Evolutionary conservation across 192 early-diverging fungal genomes (phyloP).

Genomic region (Neocallimastix lanati): DNA sequence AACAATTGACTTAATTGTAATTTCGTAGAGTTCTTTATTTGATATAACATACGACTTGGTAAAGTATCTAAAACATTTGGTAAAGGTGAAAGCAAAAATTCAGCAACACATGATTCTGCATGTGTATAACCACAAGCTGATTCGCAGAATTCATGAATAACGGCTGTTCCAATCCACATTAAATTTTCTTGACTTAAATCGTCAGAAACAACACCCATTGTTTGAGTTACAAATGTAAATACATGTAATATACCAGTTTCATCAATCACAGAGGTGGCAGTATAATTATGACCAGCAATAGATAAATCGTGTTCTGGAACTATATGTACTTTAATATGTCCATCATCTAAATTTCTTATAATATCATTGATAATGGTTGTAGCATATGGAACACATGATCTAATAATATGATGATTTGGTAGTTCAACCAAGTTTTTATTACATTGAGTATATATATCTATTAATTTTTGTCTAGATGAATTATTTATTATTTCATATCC

Average conservation of each 20-base stretch:
- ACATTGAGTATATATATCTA: not conserved
- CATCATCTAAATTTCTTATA: not conserved
- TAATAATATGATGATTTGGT: not conserved
- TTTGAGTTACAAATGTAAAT: not conserved
- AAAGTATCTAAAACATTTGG: not conserved
- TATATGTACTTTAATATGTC: not conserved
- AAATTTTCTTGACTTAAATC: not conserved
- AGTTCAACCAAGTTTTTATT: not conserved
- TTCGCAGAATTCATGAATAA: slow-evolving; percentile 11
- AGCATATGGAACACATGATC: not conserved
- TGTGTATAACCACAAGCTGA: slow-evolving; percentile 4
- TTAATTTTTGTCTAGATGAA: not conserved
- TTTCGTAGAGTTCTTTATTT: not conserved
- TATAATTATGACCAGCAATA: not conserved
- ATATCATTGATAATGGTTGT: not conserved
- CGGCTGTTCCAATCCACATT: not conserved
- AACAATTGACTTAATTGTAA: not conserved
- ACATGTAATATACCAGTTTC: not conserved
- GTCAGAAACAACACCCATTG: not conserved
- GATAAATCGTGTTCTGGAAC: not conserved
- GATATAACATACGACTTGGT: not conserved
- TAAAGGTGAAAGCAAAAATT: slow-evolving; percentile 4
- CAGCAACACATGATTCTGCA: slow-evolving; percentile 8
- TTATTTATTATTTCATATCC: not conserved
- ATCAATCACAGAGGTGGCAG: not conserved